Percentiles rank a stretch among this genome's conserved stretches.
These are phyloP conservation scores for Oryza glaberrima DNA, from an alignment of 176 grass and related monocot genomes.

Conservation along the genomic window DNA sequence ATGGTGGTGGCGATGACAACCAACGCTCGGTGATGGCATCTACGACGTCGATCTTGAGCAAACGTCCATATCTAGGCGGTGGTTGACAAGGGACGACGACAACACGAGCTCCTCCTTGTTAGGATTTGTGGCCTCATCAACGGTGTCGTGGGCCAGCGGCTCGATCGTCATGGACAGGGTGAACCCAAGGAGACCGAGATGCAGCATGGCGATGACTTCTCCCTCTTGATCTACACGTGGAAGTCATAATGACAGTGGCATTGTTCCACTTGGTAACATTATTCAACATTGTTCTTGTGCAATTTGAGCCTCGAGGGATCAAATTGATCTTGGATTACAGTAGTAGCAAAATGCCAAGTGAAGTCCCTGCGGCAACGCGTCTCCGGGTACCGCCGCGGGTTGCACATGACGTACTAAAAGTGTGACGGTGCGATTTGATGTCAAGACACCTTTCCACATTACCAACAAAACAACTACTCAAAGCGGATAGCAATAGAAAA, in stretches of 20 bases:
- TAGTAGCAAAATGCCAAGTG: constrained; percentile 18
- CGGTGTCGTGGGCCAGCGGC: constrained; percentile 59
- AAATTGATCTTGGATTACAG: constrained; percentile 27
- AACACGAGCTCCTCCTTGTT: constrained; percentile 68
- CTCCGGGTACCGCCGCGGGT: too few relatives aligned
- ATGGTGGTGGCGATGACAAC: too few relatives aligned
- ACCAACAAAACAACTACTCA: too few relatives aligned
- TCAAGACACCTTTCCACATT: too few relatives aligned
- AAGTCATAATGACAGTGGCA: constrained; percentile 46
- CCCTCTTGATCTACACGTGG: constrained; percentile 45
- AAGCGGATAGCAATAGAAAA: too few relatives aligned
- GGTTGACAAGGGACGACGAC: background rate
- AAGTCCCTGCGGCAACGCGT: background rate
- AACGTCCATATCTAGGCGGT: too few relatives aligned
- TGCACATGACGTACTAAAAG: too few relatives aligned
- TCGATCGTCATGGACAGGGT: constrained; percentile 88
- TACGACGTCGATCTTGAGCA: too few relatives aligned
- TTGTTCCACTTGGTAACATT: background rate
- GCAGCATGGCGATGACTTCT: constrained; percentile 63
- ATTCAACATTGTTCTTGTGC: constrained; percentile 26
- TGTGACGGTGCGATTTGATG: too few relatives aligned
- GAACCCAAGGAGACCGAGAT: constrained; percentile 75
- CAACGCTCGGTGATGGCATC: too few relatives aligned
- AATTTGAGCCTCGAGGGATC: background rate
- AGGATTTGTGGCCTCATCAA: constrained; percentile 59